These are phyloP conservation scores for Euphorbia tirucalli DNA, from an alignment of 345 rosid genomes.

Conservation along the genomic window DNA sequence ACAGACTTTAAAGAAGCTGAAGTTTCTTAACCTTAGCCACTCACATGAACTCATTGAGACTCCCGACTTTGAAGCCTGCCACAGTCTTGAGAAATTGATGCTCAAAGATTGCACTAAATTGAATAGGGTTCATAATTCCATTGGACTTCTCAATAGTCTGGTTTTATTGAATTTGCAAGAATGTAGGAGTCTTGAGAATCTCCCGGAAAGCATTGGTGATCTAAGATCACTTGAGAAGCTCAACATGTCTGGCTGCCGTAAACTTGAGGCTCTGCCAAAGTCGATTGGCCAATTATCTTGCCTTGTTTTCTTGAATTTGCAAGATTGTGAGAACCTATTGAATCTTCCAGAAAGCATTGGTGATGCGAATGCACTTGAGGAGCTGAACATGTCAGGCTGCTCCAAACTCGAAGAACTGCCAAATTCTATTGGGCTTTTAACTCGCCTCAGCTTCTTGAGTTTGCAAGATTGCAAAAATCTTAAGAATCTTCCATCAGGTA, in stretches of 20 bases:
- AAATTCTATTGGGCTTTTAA: not conserved
- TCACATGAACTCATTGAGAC: conserved; percentile 11
- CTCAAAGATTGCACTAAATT: conserved; percentile 18
- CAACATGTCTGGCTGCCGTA: conserved; percentile 11
- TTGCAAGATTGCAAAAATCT: not conserved
- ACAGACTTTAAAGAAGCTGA: conserved; percentile 18
- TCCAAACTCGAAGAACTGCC: not conserved
- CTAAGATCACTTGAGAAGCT: conserved; percentile 12
- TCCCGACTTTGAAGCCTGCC: conserved; percentile 8
- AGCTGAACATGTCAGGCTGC: conserved; percentile 6
- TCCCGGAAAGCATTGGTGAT: conserved; percentile 12
- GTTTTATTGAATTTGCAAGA: conserved; percentile 5
- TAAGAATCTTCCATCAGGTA: not conserved
- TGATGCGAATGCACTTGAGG: conserved; percentile 9
- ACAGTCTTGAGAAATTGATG: conserved; percentile 8
- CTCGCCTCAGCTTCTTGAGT: not conserved
- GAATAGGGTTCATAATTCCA: conserved; percentile 17
- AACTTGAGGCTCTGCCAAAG: conserved; percentile 8
- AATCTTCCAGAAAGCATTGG: conserved; percentile 16
- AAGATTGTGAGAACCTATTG: not conserved
- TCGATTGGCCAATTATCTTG: not conserved
- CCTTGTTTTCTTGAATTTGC: conserved; percentile 3
- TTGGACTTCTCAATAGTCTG: conserved; percentile 12
- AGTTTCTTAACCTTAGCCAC: conserved; percentile 17
- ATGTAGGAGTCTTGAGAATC: conserved; percentile 10